Percentiles rank a stretch among this genome's conserved stretches.
Evolutionary conservation across 306 rosid genomes (phyloP).

Genomic region (Calophaca sinica): DNA sequence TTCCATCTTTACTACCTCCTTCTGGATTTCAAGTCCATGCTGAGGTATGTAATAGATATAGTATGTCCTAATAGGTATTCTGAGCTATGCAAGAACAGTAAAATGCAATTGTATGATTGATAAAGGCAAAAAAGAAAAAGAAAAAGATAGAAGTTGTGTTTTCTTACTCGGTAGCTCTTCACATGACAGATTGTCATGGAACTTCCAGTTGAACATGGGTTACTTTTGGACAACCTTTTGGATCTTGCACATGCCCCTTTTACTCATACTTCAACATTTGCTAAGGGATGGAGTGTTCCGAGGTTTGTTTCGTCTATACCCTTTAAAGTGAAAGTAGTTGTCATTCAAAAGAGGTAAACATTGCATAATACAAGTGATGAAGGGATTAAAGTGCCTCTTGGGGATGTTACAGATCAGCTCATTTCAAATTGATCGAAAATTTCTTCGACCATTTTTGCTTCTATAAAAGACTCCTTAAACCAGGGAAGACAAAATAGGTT

Average conservation of each 20-base stretch:
- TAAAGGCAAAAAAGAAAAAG: background rate
- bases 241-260: constrained; percentile 99
- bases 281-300: constrained; percentile 97
- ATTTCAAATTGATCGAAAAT: no score
- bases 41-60: constrained; percentile 59
- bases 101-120: constrained; percentile 23
- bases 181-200: constrained; percentile 78
- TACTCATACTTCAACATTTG: constrained; percentile 98
- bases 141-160: background rate
- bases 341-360: background rate
- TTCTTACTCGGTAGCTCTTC: constrained; percentile 42
- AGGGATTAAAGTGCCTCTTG: no score
- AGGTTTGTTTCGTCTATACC: constrained; percentile 64
- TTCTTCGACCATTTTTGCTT: no score
- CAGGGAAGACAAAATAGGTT: no score
- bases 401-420: no score
- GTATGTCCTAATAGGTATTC: constrained; percentile 16
- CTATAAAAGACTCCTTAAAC: no score
- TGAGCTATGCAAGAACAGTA: constrained; percentile 16
- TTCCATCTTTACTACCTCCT: constrained; percentile 92
- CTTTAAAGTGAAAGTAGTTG: constrained; percentile 5
- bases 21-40: constrained; percentile 89
- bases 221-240: constrained; percentile 95
- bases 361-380: no score
- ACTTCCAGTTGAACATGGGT: constrained; percentile 92